phyloP scores from a whole-genome alignment of 1,284 basidiomycete species.

The Pterula multifida region DNA sequence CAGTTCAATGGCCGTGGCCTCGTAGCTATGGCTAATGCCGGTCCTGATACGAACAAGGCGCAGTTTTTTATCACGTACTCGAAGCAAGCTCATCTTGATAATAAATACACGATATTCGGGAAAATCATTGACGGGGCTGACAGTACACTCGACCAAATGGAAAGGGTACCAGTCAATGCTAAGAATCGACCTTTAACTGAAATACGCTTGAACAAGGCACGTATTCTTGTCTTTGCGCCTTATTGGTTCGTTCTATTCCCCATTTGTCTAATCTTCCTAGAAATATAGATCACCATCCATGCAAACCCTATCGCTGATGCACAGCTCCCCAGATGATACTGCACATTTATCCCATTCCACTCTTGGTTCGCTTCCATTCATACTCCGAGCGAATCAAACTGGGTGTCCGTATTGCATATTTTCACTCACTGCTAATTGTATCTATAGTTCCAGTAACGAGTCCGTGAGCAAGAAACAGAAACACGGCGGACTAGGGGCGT shows the following conservation, averaged over 20 bases:
- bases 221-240: background rate
- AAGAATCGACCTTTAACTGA: constrained; percentile 85
- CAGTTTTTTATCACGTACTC: constrained; percentile 92
- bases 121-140: constrained; percentile 93
- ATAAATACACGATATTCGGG: constrained; percentile 91
- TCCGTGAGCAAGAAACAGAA: background rate
- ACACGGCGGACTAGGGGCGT: constrained; percentile 6
- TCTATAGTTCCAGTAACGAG: background rate
- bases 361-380: no score
- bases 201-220: constrained; percentile 68
- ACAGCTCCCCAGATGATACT: background rate
- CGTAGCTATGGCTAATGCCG: constrained; percentile 95
- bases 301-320: constrained; percentile 38
- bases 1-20: constrained; percentile 91
- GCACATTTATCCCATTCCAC: no score
- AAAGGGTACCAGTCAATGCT: constrained; percentile 79
- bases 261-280: background rate
- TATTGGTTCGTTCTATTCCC: background rate
- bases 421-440: background rate
- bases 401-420: background rate
- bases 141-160: constrained; percentile 81
- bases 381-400: no score
- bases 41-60: constrained; percentile 88
- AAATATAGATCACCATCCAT: constrained; percentile 38
- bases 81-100: constrained; percentile 86